Evolutionary conservation across 768 basidiomycete species (phyloP), one percentile per base, ranked within the genome.

Genomic region (Sutorius australiensis): DNA sequence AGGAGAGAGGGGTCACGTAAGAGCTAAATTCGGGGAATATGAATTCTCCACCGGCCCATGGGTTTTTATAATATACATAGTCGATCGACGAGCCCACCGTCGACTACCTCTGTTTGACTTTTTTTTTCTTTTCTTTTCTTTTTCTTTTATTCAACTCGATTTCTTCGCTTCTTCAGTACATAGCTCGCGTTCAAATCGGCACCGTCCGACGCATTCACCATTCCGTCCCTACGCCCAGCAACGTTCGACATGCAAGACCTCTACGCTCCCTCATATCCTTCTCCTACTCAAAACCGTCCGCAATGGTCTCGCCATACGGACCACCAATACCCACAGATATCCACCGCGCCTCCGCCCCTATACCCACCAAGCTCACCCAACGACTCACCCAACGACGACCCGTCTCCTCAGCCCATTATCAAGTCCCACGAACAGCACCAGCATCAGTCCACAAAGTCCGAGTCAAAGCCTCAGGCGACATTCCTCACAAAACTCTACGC

Each of bases 401-500:
- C 80, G 53, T 79, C 83, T 33, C 62, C 67, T 6, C 60, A 55
- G 0, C 58, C 70, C 40, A 24, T 65, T 39, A 51, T 64, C 45
- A 72, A 70, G 59, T 57, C 67, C 46, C 66, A 70, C n/a, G 70
- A 68, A 67, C 79, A 75, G 62, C 69, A 81, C 38, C 79, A 74
- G 45, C 73, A 81, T 36, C 78, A 74, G 47, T 73, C 77, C n/a
- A 73, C 75, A 68, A 91, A 89, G 75, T 66, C 81, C 38, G 87
- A 89, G 59, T 74, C 81, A 50, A 92, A 93, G 72, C 89, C 88
- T 0, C 89, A 93, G 76, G 88, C 91, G 0, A 95, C 93, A n/a
- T 97, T 97, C 69, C 79, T 97, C 66, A 97, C 93, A 71, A 95
- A 95, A 79, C 82, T 97, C 46, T 97, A 95, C 81, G 87, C 88